Evolutionary conservation across 495 filamentous ascomycete species (phyloP).

Genomic region (Lepidopterella palustris): DNA sequence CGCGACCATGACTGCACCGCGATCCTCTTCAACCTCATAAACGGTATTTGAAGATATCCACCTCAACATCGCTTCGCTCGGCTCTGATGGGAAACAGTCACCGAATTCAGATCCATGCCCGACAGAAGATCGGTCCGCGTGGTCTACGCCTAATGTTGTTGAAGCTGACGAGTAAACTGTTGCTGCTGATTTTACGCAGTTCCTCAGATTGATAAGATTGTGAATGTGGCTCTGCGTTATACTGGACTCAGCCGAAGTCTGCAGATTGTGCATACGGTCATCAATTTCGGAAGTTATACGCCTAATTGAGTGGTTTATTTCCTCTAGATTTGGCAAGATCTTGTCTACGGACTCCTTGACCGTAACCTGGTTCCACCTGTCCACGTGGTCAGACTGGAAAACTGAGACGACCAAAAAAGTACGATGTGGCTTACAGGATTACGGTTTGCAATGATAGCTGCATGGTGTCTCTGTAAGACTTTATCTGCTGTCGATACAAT

Average conservation of each 20-base stretch:
- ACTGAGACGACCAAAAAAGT: neutral
- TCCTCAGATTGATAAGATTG: slow-evolving; percentile 15
- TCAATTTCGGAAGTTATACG: slow-evolving; percentile 11
- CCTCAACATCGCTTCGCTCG: slow-evolving; percentile 10
- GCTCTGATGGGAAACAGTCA: slow-evolving; percentile 5
- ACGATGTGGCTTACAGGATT: slow-evolving; percentile 15
- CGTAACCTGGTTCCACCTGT: slow-evolving; percentile 20
- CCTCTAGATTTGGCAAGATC: slow-evolving; percentile 17
- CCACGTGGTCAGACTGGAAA: neutral
- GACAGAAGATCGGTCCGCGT: neutral
- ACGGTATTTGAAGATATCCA: slow-evolving; percentile 12
- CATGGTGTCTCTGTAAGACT: slow-evolving; percentile 15
- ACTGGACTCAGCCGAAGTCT: slow-evolving; percentile 3
- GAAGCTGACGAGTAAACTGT: slow-evolving; percentile 22
- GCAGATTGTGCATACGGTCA: slow-evolving; percentile 11
- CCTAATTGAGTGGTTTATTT: slow-evolving; percentile 18
- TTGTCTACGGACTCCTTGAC: slow-evolving; percentile 10
- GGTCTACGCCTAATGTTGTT: slow-evolving; percentile 4
- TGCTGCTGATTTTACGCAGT: slow-evolving; percentile 23
- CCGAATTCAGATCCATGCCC: slow-evolving; percentile 17
- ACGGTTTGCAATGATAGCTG: slow-evolving; percentile 20
- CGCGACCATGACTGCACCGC: neutral
- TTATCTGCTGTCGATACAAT: slow-evolving; percentile 10
- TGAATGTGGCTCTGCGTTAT: slow-evolving; percentile 3
- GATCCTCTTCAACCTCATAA: slow-evolving; percentile 5